Percentiles rank a stretch among this genome's conserved stretches.
Evolutionary conservation across 2,329 filamentous ascomycete species (phyloP).

Genomic region (Colletotrichum phormii): DNA sequence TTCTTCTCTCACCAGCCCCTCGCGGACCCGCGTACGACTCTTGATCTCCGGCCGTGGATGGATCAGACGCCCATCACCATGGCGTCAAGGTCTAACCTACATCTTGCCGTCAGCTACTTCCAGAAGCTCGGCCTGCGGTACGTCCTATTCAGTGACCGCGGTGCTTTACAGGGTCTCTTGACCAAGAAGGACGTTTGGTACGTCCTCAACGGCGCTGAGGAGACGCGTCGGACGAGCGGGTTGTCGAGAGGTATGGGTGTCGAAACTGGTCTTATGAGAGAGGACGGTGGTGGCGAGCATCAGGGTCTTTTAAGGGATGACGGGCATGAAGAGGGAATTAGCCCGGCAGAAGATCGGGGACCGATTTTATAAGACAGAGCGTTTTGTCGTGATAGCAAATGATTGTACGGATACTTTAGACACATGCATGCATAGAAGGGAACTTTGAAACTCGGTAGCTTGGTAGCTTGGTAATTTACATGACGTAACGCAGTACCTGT

Average conservation of each 20-base stretch:
- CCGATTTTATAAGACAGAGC: conserved; percentile 35
- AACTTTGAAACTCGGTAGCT: not conserved
- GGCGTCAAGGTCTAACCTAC: conserved; percentile 78
- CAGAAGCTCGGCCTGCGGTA: conserved; percentile 93
- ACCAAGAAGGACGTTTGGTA: conserved; percentile 99
- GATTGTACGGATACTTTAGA: not conserved
- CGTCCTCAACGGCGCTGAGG: conserved; percentile 83
- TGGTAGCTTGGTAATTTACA: not conserved
- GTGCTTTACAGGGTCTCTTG: conserved; percentile 83
- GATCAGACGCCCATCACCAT: conserved; percentile 97
- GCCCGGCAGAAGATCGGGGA: conserved; percentile 37
- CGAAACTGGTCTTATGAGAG: conserved; percentile 51
- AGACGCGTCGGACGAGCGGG: conserved; percentile 60
- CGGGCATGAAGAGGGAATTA: conserved; percentile 47
- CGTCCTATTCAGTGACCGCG: conserved; percentile 86
- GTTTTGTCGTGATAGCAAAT: not conserved
- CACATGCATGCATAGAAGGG: not conserved
- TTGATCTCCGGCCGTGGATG: conserved; percentile 98
- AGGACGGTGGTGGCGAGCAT: conserved; percentile 54
- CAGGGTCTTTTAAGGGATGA: conserved; percentile 54
- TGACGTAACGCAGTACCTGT: not conserved
- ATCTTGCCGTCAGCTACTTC: conserved; percentile 92
- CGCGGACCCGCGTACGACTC: conserved; percentile 78
- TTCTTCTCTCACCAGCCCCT: conserved; percentile 88
- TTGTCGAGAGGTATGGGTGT: conserved; percentile 42